Evolutionary conservation across 2,329 filamentous ascomycete species (phyloP), one percentile per base, ranked within the genome.

Genomic region (Apiospora arundinis): DNA sequence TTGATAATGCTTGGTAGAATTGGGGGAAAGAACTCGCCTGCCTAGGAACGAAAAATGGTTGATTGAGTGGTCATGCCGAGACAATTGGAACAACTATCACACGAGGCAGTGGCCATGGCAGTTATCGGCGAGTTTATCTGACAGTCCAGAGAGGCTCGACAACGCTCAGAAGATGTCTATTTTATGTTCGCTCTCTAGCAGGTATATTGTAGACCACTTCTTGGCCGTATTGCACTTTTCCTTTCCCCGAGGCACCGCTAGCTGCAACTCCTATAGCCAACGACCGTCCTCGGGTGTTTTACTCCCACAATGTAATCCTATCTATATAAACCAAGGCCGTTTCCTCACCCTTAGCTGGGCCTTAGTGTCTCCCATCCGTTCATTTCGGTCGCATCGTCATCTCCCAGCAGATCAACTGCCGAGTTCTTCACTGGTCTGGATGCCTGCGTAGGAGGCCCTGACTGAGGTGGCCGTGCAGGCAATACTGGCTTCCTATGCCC

Each of bases 291-390:
- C 28, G 32, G 21, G 21, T 63, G 7, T 63, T 60, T 16, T 40
- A 63, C 9, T 40, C 56, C 56, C 56, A 63, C 28, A 63, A 63
- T 40, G 56, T n/a, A 40, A 9, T 63, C 56, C 42, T 45, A 45
- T 45, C 42, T 45, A 45, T 40, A 63, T 40, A 63, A 18, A 63
- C 28, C 56, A 63, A 63, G 32, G 0, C 32, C 18, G 9, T 37
- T 37, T 18, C 32, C 11, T 63, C 32, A 9, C 32, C 18, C 18
- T n/a, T 32, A 69, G 18, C 67, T 69, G 32, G 88, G 88, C 77
- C 87, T 87, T 76, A 90, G 75, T 5, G 87, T 86, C 76, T 89
- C 86, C 87, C 88, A 90, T 28, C 85, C 83, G 16, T 85, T 84
- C 79, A 89, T 81, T 48, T 85, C 85, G 3, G 73, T 80, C n/a